Base-by-base conservation (phyloP, 495 filamentous ascomycete species). In the Annulohypoxylon stygium region DNA sequence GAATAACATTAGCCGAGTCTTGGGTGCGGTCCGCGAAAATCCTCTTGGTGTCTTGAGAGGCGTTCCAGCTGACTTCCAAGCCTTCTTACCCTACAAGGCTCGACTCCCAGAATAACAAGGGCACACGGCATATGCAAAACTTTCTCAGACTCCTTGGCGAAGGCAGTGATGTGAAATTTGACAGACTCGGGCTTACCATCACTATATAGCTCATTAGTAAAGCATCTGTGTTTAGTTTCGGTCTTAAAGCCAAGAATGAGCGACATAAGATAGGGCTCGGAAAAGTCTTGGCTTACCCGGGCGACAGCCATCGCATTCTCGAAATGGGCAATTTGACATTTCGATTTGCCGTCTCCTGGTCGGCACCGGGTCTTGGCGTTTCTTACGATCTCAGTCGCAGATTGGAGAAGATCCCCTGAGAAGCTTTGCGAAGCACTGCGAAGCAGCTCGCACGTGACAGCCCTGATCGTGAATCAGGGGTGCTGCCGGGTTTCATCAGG, bases 401-500 rank as follows among this genome's bases (percentile, higher is more conserved):
- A 61, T 45, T 18, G 34, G 48, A 23, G 47, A 47, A 55, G 6
- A 11, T 48, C 51, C 59, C 53, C 47, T 57, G 48, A 26, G 45
- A 59, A 37, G 3, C 23, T 33, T 36, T 50, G 47, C 47, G 39
- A 60, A 33, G 2, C 25, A 43, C 43, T 57, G 48, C 47, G 48
- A 53, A 47, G 7, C 25, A 18, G 11, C 23, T 53, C 53, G 36
- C 63, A 75, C 72, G 67, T 75, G 71, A 74, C 53, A 47, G 2
- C 63, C 72, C 50, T 64, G 39, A 63, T 62, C 67, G 67, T 67
- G 71, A 70, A 67, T 74, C 71, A 75, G 72, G 72, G 72, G 67
- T 20, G 16, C n/a, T n/a, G 61, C 55, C 63, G 18, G 41, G 72
- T 75, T 75, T 75, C 72, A 75, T 68, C 58, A 70, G 50, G 58